Percentiles rank a stretch among this genome's conserved stretches.
phyloP scores from a whole-genome alignment of 2,329 filamentous ascomycete genomes.

The Colletotrichum tamarilloi region DNA sequence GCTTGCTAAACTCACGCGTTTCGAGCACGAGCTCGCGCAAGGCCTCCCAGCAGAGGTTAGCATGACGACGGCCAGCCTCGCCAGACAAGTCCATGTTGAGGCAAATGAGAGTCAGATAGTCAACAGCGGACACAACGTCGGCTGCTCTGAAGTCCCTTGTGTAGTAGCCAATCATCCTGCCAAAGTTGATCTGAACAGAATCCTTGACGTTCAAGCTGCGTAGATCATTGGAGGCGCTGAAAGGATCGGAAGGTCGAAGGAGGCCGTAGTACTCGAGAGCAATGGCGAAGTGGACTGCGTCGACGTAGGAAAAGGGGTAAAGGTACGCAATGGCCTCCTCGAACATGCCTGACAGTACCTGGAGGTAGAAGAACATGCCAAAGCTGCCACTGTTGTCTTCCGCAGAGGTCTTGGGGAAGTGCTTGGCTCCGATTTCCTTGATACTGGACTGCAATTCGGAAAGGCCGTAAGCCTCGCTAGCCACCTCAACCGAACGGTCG shows the following conservation, averaged over 20 bases:
- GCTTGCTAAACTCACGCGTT: slow-evolving; percentile 92
- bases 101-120: slow-evolving; percentile 92
- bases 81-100: slow-evolving; percentile 87
- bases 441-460: slow-evolving; percentile 82
- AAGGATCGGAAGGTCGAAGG: slow-evolving; percentile 86
- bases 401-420: slow-evolving; percentile 85
- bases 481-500: slow-evolving; percentile 72
- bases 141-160: slow-evolving; percentile 95
- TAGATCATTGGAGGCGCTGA: slow-evolving; percentile 77
- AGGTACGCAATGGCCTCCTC: slow-evolving; percentile 93
- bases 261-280: slow-evolving; percentile 90
- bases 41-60: slow-evolving; percentile 88
- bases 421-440: slow-evolving; percentile 87
- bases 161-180: slow-evolving; percentile 92
- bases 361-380: slow-evolving; percentile 93
- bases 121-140: slow-evolving; percentile 87
- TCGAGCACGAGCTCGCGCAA: slow-evolving; percentile 95
- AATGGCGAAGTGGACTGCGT: slow-evolving; percentile 94
- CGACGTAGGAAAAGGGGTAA: slow-evolving; percentile 90
- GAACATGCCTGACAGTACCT: slow-evolving; percentile 90
- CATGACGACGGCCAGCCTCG: slow-evolving; percentile 79
- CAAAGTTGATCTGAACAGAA: slow-evolving; percentile 90
- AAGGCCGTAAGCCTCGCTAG: slow-evolving; percentile 73
- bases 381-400: slow-evolving; percentile 84
- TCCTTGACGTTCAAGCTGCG: slow-evolving; percentile 74